A percentile compares a stretch with the other conserved stretches of the same genome.
Conservation (phyloP, 2,329 filamentous ascomycete species). For the Epichloe uncinata region DNA sequence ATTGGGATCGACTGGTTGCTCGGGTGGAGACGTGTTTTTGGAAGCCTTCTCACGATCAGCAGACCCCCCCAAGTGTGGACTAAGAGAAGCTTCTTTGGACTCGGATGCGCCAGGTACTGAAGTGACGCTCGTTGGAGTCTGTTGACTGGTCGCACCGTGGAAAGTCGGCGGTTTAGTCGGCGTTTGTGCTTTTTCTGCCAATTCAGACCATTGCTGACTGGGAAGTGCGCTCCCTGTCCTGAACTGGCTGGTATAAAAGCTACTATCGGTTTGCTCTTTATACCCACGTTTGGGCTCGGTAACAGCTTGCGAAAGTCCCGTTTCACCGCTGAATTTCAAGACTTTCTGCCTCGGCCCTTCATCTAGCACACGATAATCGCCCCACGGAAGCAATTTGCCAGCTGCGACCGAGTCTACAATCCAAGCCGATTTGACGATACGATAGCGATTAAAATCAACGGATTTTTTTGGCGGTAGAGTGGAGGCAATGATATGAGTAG, state of each 20-base stretch:
- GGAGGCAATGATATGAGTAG: slow-evolving; percentile 91
- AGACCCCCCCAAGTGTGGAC: neutral
- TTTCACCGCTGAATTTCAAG: slow-evolving; percentile 47
- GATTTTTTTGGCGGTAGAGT: slow-evolving; percentile 90
- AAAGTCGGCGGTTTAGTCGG: slow-evolving; percentile 9
- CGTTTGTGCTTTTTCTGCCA: slow-evolving; percentile 16
- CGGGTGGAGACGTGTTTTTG: neutral
- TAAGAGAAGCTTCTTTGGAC: too few relatives aligned
- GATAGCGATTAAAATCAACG: slow-evolving; percentile 74
- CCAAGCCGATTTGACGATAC: slow-evolving; percentile 92
- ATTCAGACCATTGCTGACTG: slow-evolving; percentile 16
- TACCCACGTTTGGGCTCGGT: slow-evolving; percentile 50
- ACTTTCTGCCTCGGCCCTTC: slow-evolving; percentile 74
- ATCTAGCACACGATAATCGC: slow-evolving; percentile 69
- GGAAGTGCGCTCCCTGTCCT: slow-evolving; percentile 22
- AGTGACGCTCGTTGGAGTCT: neutral
- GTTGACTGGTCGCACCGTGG: neutral
- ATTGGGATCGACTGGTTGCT: neutral
- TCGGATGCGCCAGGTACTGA: neutral
- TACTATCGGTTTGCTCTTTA: slow-evolving; percentile 64
- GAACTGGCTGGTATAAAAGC: slow-evolving; percentile 71
- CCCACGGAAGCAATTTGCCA: slow-evolving; percentile 74
- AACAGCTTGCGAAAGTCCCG: slow-evolving; percentile 52
- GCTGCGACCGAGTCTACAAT: slow-evolving; percentile 78
- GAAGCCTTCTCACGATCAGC: neutral